Percentiles rank a stretch among this genome's conserved stretches.
Evolutionary conservation across 176 grass and related monocot genomes (phyloP).

Genomic region (Otatea glauca): DNA sequence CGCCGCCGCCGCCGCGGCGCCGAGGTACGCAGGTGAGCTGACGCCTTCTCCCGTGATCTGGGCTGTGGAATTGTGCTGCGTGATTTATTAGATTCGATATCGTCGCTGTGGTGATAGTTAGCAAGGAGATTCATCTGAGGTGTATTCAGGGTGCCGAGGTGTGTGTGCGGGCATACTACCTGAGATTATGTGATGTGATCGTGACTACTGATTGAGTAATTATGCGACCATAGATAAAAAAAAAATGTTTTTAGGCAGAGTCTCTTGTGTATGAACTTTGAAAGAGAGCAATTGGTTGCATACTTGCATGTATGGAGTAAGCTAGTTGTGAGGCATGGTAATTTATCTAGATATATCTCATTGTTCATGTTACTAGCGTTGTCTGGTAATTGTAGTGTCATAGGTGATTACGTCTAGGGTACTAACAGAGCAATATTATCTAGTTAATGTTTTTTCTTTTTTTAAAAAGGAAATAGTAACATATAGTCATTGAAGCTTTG

Average conservation of each 20-base stretch:
- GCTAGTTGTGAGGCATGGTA: neutral
- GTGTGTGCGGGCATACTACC: neutral
- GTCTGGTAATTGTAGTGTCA: neutral
- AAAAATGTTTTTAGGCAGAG: neutral
- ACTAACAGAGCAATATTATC: neutral
- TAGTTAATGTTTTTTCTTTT: neutral
- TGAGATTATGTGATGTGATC: slow-evolving; percentile 12
- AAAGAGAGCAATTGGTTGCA: neutral
- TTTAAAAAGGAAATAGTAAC: neutral
- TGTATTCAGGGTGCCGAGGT: neutral
- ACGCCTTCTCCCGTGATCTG: neutral
- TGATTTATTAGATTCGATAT: slow-evolving; percentile 6
- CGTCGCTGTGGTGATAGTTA: neutral
- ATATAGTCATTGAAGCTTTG: neutral
- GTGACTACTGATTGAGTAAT: slow-evolving; percentile 7
- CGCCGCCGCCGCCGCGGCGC: neutral
- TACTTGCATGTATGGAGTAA: neutral
- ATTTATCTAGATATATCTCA: neutral
- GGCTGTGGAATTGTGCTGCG: neutral
- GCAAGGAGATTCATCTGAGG: neutral
- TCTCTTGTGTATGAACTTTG: neutral
- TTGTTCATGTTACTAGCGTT: neutral
- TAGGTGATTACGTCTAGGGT: neutral
- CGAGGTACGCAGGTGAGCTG: slow-evolving; percentile 24
- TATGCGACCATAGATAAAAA: neutral